Percentiles rank a stretch among this genome's conserved stretches.
These are phyloP conservation scores for Gracilaria caudata DNA, from an alignment of 23 red algal genomes.

Conservation along the genomic window DNA sequence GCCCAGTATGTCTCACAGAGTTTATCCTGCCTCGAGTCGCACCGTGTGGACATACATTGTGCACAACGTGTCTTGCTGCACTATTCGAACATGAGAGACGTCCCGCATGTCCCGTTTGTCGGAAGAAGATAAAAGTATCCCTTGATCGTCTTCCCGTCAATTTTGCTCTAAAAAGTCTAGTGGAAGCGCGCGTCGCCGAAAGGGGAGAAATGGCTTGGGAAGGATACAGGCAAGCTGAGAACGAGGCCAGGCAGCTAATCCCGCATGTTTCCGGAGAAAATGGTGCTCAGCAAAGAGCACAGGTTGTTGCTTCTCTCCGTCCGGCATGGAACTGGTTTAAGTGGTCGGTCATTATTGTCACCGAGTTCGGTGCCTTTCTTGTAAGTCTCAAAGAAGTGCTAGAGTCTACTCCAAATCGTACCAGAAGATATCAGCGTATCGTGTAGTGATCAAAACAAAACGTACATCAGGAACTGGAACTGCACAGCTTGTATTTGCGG, in stretches of 20 bases:
- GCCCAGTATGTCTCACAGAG: conserved; percentile 63
- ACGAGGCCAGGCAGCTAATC: conserved; percentile 41
- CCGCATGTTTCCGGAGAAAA: not conserved
- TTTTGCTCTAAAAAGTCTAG: conserved; percentile 58
- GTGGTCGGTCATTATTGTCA: conserved; percentile 73
- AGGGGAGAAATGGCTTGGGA: conserved; percentile 41
- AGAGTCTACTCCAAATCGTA: conserved; percentile 30
- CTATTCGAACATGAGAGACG: conserved; percentile 62
- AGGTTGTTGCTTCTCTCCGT: conserved; percentile 41
- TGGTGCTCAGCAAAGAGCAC: not conserved
- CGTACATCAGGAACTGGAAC: not conserved
- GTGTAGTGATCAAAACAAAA: not conserved
- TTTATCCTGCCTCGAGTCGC: conserved; percentile 55
- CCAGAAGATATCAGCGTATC: conserved; percentile 58
- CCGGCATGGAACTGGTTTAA: conserved; percentile 76
- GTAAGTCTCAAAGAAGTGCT: conserved; percentile 77
- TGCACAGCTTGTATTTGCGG: not conserved
- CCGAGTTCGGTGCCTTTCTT: conserved; percentile 73
- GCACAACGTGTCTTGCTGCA: conserved; percentile 51
- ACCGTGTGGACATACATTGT: conserved; percentile 64
- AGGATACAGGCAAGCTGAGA: conserved; percentile 37
- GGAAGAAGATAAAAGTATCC: conserved; percentile 32
- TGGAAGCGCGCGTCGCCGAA: conserved; percentile 49
- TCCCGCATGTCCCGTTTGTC: conserved; percentile 63
- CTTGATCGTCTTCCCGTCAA: conserved; percentile 65